Evolutionary conservation across 108 stramenopile species (phyloP), one percentile per base, ranked within the genome.

Genomic region (Cyclostephanos invisitatus): DNA sequence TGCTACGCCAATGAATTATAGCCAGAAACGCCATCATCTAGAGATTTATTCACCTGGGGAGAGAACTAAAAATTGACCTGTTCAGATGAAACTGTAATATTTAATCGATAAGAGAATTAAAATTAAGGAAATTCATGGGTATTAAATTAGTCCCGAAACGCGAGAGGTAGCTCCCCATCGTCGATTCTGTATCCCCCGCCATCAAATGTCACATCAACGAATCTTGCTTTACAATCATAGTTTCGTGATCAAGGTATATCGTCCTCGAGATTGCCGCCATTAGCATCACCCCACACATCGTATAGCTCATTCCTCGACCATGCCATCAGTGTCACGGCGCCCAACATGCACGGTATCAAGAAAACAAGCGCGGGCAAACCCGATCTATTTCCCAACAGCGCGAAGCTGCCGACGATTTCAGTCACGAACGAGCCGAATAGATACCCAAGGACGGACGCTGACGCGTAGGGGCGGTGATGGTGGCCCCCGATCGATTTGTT

Each of bases 1-100:
- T 90, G 87, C 48, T 95, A 92, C 70, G 82, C 92, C 55, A 80
- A 85, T 55, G 93, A 94, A 65, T 89, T 84, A 77, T 84, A 81
- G 72, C 67, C 54, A 22, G 32, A 32, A 32, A 3, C n/a, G n/a
- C n/a, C n/a, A n/a, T n/a, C n/a, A n/a, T n/a, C n/a, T n/a, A n/a
- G n/a, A n/a, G n/a, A n/a, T n/a, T n/a, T n/a, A n/a, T n/a, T n/a
- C n/a, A n/a, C 4, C 32, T 32, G n/a, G 24, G 6, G 51, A 4
- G 51, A 14, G 24, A 8, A 40, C 11, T 11, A 11, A 40, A 11
- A 7, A 11, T 40, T 40, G 40, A 40, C 4, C 40, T 11, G 11
- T 40, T 40, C 1, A 7, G 40, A 40, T 40, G 40, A 40, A 40
- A 40, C 32, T 32, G 4, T 32, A 32, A 32, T 32, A 32, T 32